Evolutionary conservation across 768 basidiomycete species (phyloP).

Genomic region (Kwoniella shandongensis): DNA sequence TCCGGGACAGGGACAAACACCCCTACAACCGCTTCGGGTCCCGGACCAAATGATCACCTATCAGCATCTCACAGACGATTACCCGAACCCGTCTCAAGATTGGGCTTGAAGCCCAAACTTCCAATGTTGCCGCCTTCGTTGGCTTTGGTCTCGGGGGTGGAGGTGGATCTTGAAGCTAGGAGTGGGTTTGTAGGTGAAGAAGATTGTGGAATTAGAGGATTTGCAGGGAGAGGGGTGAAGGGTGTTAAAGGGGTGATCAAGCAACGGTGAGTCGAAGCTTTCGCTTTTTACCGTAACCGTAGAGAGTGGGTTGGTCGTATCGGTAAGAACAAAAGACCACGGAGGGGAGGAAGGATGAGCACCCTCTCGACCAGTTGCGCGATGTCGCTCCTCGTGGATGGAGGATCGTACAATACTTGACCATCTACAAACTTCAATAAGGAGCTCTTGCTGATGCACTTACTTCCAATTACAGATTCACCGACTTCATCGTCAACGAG

Average conservation of each 20-base stretch:
- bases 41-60: slow-evolving; percentile 7
- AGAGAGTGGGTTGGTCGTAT: too few species aligned
- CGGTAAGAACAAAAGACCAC: too few species aligned
- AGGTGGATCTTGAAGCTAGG: slow-evolving; percentile 28
- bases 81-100: slow-evolving; percentile 32
- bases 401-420: too few species aligned
- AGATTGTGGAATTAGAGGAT: slow-evolving; percentile 37
- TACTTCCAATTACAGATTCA: slow-evolving; percentile 66
- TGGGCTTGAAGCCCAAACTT: slow-evolving; percentile 38
- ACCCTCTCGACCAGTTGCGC: too few species aligned
- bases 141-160: slow-evolving; percentile 34
- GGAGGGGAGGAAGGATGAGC: too few species aligned
- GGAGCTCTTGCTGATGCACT: too few species aligned
- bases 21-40: neutral
- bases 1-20: neutral
- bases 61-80: slow-evolving; percentile 8
- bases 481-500: slow-evolving; percentile 94
- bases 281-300: too few species aligned
- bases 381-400: too few species aligned
- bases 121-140: slow-evolving; percentile 39
- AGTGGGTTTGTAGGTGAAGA: slow-evolving; percentile 37
- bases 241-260: slow-evolving; percentile 88
- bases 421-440: too few species aligned
- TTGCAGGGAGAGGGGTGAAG: slow-evolving; percentile 16
- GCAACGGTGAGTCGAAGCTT: slow-evolving; percentile 68